Evolutionary conservation across 257 asterid genomes (phyloP), one percentile per base, ranked within the genome.

Genomic region (Schizonepeta tenuifolia): DNA sequence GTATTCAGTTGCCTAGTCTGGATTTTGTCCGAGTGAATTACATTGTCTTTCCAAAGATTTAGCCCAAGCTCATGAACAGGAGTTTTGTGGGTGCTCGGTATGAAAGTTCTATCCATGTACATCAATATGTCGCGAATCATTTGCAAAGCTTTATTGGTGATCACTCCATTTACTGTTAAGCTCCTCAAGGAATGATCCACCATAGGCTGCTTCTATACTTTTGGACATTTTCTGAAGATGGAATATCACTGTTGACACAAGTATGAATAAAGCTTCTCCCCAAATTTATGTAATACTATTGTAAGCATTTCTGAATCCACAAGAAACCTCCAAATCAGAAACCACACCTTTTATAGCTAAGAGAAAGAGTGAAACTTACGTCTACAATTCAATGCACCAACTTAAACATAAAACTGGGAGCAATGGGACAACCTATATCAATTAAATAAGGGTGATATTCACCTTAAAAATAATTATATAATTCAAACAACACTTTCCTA

Each of bases 21-120:
- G 68, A 92, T 92, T 62, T 82, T 84, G 68, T 71, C 78, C 1
- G 91, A 88, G 75, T 85, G 92, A 72, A 90, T 77, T 24, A 92
- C 85, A 38, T 86, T 82, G 79, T 90, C 98, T 73, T 92, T 80
- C 98, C 98, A 92, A 56, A 92, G 87, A 83, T 90, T 90, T 49
- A 90, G 81, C 55, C 98, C 98, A 18, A 92, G 96, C 84, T 92
- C 96, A 73, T 90, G 86, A 67, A 90, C 92, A 35, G 91, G 89
- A 62, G 88, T 84, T 78, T 90, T 92, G 61, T 83, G 90, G 55
- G 84, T 83, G 75, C 88, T 85, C 1, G 86, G 92, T 44, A 92
- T 81, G 75, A 86, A 92, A 61, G 96, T 92, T 67, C 98, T 73
- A 80, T 92, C 98, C 98, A 92, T 92, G 83, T 90, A 92, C 96